Conservation (phyloP, 1,284 basidiomycete genomes). For the Somion occarium region DNA sequence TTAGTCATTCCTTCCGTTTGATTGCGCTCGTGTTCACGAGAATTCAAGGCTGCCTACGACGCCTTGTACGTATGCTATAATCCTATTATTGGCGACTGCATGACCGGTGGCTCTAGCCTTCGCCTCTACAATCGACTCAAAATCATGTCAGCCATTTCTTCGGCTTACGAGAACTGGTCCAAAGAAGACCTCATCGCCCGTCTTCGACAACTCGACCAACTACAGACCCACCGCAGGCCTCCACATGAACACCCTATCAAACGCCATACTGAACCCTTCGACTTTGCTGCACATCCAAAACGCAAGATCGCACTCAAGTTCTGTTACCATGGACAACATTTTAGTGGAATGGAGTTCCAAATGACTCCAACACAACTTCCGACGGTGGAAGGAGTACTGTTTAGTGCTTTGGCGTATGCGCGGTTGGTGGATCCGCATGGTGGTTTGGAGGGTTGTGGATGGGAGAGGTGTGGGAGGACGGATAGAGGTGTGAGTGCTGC, state of each 20-base stretch:
- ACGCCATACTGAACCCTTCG: conserved; percentile 32
- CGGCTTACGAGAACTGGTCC: conserved; percentile 52
- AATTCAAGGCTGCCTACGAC: too few species aligned
- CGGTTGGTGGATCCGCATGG: conserved; percentile 68
- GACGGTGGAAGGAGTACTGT: conserved; percentile 88
- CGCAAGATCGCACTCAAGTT: conserved; percentile 93
- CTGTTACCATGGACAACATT: conserved; percentile 89
- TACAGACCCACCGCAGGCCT: conserved; percentile 9
- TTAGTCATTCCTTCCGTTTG: too few species aligned
- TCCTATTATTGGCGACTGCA: not conserved
- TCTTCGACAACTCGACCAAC: conserved; percentile 47
- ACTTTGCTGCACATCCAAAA: conserved; percentile 65
- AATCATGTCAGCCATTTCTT: not conserved
- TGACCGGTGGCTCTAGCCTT: not conserved
- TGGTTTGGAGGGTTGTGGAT: conserved; percentile 84
- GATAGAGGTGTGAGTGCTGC: conserved; percentile 94
- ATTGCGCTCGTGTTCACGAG: not conserved
- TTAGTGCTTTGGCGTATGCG: conserved; percentile 75
- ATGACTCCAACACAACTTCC: conserved; percentile 64
- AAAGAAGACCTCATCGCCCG: conserved; percentile 65
- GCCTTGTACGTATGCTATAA: too few species aligned
- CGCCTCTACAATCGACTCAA: not conserved
- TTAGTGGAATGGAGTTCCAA: conserved; percentile 88
- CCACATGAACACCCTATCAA: not conserved
- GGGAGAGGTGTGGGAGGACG: conserved; percentile 90